Percentiles rank a stretch among this genome's conserved stretches.
phyloP scores from a whole-genome alignment of 257 asterid genomes.

The Ligustrum vulgare region DNA sequence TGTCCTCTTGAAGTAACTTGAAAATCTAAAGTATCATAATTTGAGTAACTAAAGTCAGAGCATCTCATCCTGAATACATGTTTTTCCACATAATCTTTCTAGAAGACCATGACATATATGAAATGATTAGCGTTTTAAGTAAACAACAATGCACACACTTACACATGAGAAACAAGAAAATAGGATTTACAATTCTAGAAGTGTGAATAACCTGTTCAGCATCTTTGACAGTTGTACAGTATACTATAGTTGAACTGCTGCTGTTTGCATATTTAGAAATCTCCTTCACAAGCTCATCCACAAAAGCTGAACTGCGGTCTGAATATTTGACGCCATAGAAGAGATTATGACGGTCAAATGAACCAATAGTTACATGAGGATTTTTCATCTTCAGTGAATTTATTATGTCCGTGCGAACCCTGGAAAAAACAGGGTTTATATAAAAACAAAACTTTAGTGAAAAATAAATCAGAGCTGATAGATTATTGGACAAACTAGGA shows the following conservation, averaged over 20 bases:
- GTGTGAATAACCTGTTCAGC: constrained; percentile 63
- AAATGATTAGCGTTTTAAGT: constrained; percentile 7
- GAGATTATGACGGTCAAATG: constrained; percentile 90
- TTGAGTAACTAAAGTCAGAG: constrained; percentile 9
- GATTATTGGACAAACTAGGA: constrained; percentile 5
- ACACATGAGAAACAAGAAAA: constrained; percentile 4
- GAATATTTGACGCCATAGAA: constrained; percentile 73
- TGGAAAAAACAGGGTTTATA: constrained; percentile 28
- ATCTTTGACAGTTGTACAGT: constrained; percentile 89
- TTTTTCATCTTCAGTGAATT: constrained; percentile 67
- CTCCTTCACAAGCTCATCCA: constrained; percentile 64
- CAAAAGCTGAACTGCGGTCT: constrained; percentile 54
- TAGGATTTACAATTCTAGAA: constrained; percentile 8
- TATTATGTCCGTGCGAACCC: constrained; percentile 78
- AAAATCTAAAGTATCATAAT: constrained; percentile 50
- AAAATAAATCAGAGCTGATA: constrained; percentile 15
- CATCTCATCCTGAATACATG: constrained; percentile 1
- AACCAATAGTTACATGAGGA: constrained; percentile 78
- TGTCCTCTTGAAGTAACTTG: constrained; percentile 49
- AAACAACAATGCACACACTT: constrained; percentile 7
- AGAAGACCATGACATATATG: background rate
- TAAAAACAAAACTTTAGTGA: background rate
- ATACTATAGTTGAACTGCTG: constrained; percentile 68
- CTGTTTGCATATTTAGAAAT: constrained; percentile 48
- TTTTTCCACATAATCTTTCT: constrained; percentile 4